These are phyloP conservation scores for Musa beccarii DNA, from an alignment of 176 grass and related monocot genomes.

Conservation along the genomic window DNA sequence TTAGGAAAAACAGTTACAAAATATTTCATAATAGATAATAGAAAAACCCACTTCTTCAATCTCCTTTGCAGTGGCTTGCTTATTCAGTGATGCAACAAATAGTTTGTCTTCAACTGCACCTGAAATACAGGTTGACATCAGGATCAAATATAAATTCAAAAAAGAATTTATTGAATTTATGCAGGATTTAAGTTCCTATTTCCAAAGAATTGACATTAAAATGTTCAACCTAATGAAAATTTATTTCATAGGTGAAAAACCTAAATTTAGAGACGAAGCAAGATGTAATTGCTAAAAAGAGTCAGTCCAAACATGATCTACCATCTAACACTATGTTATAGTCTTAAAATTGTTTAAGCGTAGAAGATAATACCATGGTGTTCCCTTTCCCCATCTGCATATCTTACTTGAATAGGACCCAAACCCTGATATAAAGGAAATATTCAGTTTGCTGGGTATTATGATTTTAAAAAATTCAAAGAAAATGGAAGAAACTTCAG, in stretches of 20 bases:
- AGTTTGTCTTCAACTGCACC: constrained; percentile 80
- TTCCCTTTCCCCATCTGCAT: constrained; percentile 91
- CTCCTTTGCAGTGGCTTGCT: constrained; percentile 78
- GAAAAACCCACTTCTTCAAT: constrained; percentile 63
- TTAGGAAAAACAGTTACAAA: no score
- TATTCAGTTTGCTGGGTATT: background rate
- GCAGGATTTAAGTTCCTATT: background rate
- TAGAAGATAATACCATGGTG: constrained; percentile 56
- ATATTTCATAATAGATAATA: background rate
- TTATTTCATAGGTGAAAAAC: background rate
- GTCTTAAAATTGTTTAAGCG: background rate
- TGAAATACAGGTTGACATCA: constrained; percentile 4
- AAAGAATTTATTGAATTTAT: background rate
- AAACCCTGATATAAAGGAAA: constrained; percentile 43
- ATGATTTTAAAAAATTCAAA: background rate
- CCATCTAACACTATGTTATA: background rate
- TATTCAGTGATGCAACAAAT: constrained; percentile 93
- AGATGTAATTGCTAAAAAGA: background rate
- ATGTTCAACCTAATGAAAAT: background rate
- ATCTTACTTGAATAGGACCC: constrained; percentile 96
- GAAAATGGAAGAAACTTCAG: background rate
- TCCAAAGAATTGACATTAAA: background rate
- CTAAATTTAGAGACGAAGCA: background rate
- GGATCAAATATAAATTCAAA: background rate
- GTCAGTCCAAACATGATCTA: background rate